Evolutionary conservation across 768 basidiomycete genomes (phyloP), one percentile per base, ranked within the genome.

Genomic region (Boletus barrowsii): DNA sequence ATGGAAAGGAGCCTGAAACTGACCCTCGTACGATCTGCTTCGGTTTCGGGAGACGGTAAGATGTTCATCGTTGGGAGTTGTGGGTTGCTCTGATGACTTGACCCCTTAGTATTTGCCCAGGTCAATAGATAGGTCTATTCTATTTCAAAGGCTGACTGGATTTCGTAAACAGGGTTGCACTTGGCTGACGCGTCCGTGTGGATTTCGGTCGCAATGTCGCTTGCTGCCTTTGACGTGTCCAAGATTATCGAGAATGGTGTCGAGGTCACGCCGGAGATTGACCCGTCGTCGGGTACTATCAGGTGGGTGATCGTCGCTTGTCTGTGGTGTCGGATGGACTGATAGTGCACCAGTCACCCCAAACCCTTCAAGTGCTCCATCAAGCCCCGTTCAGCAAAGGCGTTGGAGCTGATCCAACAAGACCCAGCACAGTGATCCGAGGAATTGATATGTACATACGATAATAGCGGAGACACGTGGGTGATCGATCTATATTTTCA

Each of bases 41-140:
- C 69, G 87, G 87, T 8, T 89, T 87, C 62, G 87, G 87, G 45
- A 74, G 87, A 70, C 79, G 87, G 64, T 70, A 68, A 18, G 75
- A 47, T 46, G 10, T 47, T 50, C 33, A 47, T 29, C 8, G 54
- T 44, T 29, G 24, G 42, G 32, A 14, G 44, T 42, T 45, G 56
- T 49, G 35, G 35, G 37, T 22, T 43, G 17, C 40, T 32, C 53
- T 55, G 42, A 40, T 8, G 20, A 26, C 32, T 30, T 22, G 29
- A 22, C 6, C 35, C 1, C 13, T 42, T 47, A 68, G 60, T 13
- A 63, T 68, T 39, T 70, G 69, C 49, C 69, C 69, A 55, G 68
- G 68, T 71, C 26, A 51, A 46, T 53, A 24, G 13, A 7, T 36
- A 5, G 1, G 13, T 36, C 17, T 37, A 9, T 42, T 75, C 17